Evolutionary conservation across 208 protist species (phyloP).

Genomic region (Acanthamoeba polyphaga): DNA sequence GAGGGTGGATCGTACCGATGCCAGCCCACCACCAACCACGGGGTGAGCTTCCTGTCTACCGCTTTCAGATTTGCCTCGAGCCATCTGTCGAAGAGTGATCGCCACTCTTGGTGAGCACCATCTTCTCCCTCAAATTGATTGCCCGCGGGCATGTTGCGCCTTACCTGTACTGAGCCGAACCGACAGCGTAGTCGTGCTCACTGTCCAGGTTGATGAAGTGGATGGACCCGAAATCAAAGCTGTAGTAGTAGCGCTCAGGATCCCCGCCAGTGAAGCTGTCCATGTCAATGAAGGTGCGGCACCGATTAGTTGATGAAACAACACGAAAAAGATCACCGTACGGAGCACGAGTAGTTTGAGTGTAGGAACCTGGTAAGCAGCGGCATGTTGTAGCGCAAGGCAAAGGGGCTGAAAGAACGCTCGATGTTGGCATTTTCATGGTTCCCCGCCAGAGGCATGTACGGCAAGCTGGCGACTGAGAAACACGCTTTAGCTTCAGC

Average conservation of each 20-base stretch:
- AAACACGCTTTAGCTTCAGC: not conserved
- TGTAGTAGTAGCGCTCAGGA: not conserved
- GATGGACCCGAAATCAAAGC: constrained; percentile 56
- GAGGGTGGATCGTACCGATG: not conserved
- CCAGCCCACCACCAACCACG: not conserved
- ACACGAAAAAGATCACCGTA: not conserved
- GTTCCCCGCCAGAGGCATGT: not conserved
- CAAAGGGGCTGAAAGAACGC: not conserved
- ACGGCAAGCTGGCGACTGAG: not conserved
- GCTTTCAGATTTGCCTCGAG: not conserved
- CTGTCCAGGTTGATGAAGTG: constrained; percentile 48
- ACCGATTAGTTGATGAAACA: not conserved
- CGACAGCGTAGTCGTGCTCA: not conserved
- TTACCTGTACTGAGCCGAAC: not conserved
- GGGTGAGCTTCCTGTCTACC: not conserved
- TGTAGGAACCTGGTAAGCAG: not conserved
- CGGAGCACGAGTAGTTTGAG: not conserved
- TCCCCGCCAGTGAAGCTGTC: not conserved
- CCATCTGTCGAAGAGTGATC: not conserved
- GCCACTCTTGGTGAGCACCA: not conserved
- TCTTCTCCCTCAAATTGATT: too few relatives aligned
- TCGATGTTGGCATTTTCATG: not conserved
- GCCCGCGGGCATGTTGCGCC: too few relatives aligned
- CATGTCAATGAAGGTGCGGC: not conserved
- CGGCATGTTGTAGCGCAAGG: constrained; percentile 20